Percentiles rank a stretch among this genome's conserved stretches.
These are phyloP conservation scores for Nothophaeocryptopus gaeumannii DNA, from an alignment of 2,329 filamentous ascomycete genomes.

Conservation along the genomic window DNA sequence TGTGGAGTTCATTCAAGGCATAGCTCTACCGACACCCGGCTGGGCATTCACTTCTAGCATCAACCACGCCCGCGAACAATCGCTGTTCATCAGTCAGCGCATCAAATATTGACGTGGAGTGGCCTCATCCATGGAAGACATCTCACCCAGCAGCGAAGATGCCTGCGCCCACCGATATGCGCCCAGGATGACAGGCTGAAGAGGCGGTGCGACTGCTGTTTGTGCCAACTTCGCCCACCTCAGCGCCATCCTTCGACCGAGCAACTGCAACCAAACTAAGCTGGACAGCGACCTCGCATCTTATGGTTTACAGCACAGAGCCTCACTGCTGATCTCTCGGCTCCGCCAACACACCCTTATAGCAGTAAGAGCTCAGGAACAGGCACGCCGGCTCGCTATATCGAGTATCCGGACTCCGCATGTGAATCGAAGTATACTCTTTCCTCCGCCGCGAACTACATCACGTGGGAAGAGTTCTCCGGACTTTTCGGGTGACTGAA, in stretches of 20 bases:
- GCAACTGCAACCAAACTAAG: too few relatives aligned
- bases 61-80: too few relatives aligned
- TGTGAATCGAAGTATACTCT: slow-evolving; percentile 1
- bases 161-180: background rate
- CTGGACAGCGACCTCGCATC: background rate
- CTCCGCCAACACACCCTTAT: background rate
- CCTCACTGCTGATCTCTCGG: background rate
- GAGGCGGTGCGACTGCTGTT: background rate
- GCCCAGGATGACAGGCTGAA: background rate
- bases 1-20: background rate
- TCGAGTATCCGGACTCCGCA: background rate
- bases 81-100: background rate
- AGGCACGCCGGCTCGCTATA: too few relatives aligned
- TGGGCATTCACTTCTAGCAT: background rate
- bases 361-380: too few relatives aligned
- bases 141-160: slow-evolving; percentile 1
- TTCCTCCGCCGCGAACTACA: background rate
- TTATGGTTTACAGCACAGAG: slow-evolving; percentile 7
- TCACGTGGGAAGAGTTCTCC: slow-evolving; percentile 2
- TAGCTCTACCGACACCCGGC: slow-evolving; percentile 2
- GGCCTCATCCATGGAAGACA: background rate
- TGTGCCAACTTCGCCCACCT: background rate
- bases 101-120: background rate
- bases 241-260: background rate
- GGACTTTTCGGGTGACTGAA: background rate